Base-by-base conservation (phyloP, 345 rosid species). In the Microthlaspi erraticum region DNA sequence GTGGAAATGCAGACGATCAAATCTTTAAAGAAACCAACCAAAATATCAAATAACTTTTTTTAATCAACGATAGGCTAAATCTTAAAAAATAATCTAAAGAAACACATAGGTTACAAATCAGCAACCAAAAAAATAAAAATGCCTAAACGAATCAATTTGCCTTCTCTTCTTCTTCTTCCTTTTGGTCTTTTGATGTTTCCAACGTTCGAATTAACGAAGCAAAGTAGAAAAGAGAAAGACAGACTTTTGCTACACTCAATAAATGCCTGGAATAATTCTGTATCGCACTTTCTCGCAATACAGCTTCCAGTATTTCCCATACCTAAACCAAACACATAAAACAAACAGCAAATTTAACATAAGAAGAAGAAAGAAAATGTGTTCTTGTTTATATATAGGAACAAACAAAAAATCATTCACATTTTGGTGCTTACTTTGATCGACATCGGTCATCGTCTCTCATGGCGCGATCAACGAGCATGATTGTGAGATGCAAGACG, bases 371-470 rank as follows among this genome's bases (percentile, higher is more conserved):
- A 41, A 16, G 51, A 55, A 13, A 46, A 68, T 34, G 11, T 68
- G 39, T 49, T 1, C 14, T 36, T 7, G 14, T 11, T 11, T 60
- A 51, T 29, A 39, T 32, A 7, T 10, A 6, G 12, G 42, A 19
- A 10, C 9, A 58, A 8, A 2, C 16, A 46, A 17, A 46, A 17
- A 16, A 63, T 59, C 18, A 45, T 71, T 46, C 17, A 56, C 49
- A 58, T 66, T 50, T 16, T 58, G 52, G 41, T n/a, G 16, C 95
- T 88, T 85, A 91, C 99, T 94, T 94, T 78, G 97, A 84, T 64
- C 88, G 83, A 60, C 99, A 94, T 61, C 98, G 75, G 74, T 91
- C 99, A 61, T 94, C 97, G 32, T 94, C 99, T 74, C 99, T 85
- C 64, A 86, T 89, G 68, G 98, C 99, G 48, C 99, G 97, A 74